phyloP scores from a whole-genome alignment of 148 eudicot genomes.

The Spergularia bocconei region DNA sequence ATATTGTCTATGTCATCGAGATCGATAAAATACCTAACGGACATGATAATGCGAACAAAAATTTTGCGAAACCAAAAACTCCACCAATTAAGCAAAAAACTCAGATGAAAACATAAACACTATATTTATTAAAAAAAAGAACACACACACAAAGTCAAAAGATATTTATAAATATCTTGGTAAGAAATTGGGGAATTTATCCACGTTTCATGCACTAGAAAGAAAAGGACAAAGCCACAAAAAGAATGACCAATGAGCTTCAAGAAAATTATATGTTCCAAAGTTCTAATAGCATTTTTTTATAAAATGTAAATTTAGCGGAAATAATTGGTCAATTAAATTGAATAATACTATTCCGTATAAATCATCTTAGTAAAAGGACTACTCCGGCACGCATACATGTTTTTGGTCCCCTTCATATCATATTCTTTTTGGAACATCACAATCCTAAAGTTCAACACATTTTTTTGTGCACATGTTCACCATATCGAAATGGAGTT shows the following conservation, averaged over 20 bases:
- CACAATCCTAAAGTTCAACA: neutral
- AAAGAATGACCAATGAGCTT: neutral
- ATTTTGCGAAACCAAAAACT: too few species aligned
- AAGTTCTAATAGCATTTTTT: neutral
- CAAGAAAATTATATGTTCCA: neutral
- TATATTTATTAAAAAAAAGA: too few species aligned
- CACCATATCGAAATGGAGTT: neutral
- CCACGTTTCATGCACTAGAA: too few species aligned
- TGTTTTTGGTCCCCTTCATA: slow-evolving; percentile 13
- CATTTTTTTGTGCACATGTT: neutral
- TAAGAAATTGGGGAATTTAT: too few species aligned
- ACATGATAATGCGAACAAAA: too few species aligned
- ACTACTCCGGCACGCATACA: slow-evolving; percentile 15
- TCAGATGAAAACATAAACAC: too few species aligned
- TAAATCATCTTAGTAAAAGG: slow-evolving; percentile 7
- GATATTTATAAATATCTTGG: too few species aligned
- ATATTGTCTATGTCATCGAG: too few species aligned
- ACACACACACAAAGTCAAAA: too few species aligned
- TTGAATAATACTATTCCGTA: neutral
- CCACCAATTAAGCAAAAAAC: too few species aligned
- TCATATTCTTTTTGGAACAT: neutral
- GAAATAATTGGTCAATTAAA: slow-evolving; percentile 7
- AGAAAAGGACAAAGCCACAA: too few species aligned
- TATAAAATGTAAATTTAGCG: neutral
- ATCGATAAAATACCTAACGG: too few species aligned